Percentiles rank a stretch among this genome's conserved stretches.
These are phyloP conservation scores for Zoysia pacifica DNA, from an alignment of 176 grass and related monocot genomes.

Conservation along the genomic window DNA sequence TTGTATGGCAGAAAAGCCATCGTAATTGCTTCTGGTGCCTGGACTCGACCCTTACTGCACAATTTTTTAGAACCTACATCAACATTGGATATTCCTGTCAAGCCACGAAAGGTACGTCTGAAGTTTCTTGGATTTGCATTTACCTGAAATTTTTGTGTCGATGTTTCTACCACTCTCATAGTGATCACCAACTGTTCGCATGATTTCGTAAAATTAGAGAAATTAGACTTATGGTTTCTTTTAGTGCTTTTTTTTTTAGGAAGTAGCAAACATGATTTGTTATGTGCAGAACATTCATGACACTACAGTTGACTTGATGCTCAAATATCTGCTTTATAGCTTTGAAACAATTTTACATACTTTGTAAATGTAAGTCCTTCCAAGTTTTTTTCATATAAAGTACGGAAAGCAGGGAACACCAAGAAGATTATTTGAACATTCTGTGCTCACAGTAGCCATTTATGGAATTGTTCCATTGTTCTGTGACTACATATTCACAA, in stretches of 20 bases:
- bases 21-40: conserved; percentile 80
- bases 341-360: neutral
- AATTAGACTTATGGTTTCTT: neutral
- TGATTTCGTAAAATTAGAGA: neutral
- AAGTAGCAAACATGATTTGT: neutral
- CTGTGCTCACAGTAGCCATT: conserved; percentile 1
- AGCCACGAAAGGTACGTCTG: conserved; percentile 72
- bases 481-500: neutral
- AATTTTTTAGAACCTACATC: conserved; percentile 55
- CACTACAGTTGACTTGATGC: neutral
- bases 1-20: conserved; percentile 81
- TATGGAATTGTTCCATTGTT: conserved; percentile 15
- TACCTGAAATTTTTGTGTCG: conserved; percentile 12
- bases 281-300: neutral
- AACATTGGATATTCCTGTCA: conserved; percentile 76
- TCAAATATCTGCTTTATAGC: neutral
- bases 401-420: neutral
- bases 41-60: conserved; percentile 74
- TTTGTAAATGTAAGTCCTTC: conserved; percentile 10
- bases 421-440: neutral
- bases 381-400: neutral
- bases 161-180: neutral
- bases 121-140: conserved; percentile 29
- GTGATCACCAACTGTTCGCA: neutral
- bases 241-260: neutral